Evolutionary conservation across 2,329 filamentous ascomycete genomes (phyloP).

Genomic region (Clonostachys solani): DNA sequence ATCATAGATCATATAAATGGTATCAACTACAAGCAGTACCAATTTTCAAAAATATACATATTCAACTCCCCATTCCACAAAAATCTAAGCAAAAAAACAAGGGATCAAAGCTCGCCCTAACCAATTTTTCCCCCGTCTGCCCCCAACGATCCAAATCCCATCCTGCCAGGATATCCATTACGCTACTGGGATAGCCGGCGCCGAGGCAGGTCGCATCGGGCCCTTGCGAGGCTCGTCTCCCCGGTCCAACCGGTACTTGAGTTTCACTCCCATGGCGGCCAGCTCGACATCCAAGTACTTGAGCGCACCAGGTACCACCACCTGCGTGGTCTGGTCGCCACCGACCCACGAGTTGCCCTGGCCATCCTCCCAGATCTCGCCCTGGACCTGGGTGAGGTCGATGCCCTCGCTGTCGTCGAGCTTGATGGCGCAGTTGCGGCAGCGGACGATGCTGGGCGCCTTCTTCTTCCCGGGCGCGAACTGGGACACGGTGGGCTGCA

Average conservation of each 20-base stretch:
- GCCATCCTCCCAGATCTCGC: constrained; percentile 90
- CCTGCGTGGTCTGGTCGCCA: constrained; percentile 84
- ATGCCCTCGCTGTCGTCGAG: constrained; percentile 54
- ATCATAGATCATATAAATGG: too few species aligned
- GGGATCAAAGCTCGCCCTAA: too few species aligned
- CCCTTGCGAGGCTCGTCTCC: constrained; percentile 62
- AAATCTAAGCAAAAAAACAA: too few species aligned
- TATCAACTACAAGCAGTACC: too few species aligned
- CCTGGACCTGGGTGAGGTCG: constrained; percentile 52
- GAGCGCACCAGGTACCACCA: constrained; percentile 89
- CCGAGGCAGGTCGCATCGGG: constrained; percentile 34
- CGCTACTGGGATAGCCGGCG: neutral
- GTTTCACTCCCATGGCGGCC: constrained; percentile 91
- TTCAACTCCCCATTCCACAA: too few species aligned
- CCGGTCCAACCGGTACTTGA: constrained; percentile 70
- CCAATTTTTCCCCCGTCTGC: too few species aligned
- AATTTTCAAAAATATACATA: too few species aligned
- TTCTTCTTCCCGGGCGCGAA: constrained; percentile 52
- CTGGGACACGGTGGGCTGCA: constrained; percentile 71
- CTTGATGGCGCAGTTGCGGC: constrained; percentile 68
- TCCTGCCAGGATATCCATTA: too few species aligned
- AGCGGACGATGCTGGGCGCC: constrained; percentile 68
- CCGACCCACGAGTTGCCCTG: constrained; percentile 80
- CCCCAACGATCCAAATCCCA: too few species aligned
- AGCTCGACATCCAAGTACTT: constrained; percentile 93